Conservation (phyloP, 2,329 filamentous ascomycete species). For the Didymella arachidicola region DNA sequence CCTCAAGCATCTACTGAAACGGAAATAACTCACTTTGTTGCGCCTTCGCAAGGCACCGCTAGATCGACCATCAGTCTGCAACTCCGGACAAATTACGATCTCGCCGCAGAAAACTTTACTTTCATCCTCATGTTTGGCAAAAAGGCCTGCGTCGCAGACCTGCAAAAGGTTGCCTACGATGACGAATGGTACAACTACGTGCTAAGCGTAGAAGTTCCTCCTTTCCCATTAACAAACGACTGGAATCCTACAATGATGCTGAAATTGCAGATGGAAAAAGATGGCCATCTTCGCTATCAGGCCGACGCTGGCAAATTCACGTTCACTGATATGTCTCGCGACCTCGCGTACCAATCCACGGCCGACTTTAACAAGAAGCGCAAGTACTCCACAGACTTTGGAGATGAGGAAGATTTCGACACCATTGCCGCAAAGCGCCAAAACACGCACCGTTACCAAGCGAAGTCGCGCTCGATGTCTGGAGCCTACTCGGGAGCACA, state of each 20-base stretch:
- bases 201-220: conserved; percentile 75
- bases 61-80: conserved; percentile 77
- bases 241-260: conserved; percentile 65
- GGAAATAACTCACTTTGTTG: conserved; percentile 69
- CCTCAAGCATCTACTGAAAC: conserved; percentile 57
- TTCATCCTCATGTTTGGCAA: conserved; percentile 79
- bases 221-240: conserved; percentile 64
- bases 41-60: conserved; percentile 70
- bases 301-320: conserved; percentile 68
- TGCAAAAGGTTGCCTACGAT: conserved; percentile 67
- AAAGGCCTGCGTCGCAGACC: conserved; percentile 72
- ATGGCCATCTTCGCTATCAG: conserved; percentile 59
- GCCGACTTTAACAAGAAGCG: conserved; percentile 43
- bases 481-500: conserved; percentile 45
- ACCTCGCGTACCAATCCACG: conserved; percentile 42
- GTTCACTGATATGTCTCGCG: conserved; percentile 60
- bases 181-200: conserved; percentile 72
- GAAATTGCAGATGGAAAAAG: conserved; percentile 66
- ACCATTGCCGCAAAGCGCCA: conserved; percentile 47
- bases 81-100: conserved; percentile 77
- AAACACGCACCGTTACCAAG: conserved; percentile 48
- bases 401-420: conserved; percentile 40
- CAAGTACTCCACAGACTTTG: conserved; percentile 44
- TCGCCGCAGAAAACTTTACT: conserved; percentile 64
- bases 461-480: conserved; percentile 43